Evolutionary conservation across 371 early-diverging fungal species (phyloP).

Genomic region (Mucor irregularis): DNA sequence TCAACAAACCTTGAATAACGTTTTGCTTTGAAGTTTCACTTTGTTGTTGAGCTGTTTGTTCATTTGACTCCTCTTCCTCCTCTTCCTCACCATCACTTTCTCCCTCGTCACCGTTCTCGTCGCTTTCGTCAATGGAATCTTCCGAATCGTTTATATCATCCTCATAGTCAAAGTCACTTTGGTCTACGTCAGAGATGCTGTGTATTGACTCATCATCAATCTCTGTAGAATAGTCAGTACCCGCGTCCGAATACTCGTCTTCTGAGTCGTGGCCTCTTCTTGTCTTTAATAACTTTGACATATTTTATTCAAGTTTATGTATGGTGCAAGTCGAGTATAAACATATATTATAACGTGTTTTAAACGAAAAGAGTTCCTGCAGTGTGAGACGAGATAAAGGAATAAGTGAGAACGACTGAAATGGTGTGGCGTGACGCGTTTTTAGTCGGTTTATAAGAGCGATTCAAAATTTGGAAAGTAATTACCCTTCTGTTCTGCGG

Average conservation of each 20-base stretch:
- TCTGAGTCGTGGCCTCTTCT: constrained; percentile 15
- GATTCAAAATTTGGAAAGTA: no score
- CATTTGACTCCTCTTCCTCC: background rate
- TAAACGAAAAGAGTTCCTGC: background rate
- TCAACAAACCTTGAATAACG: background rate
- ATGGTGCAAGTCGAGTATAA: background rate
- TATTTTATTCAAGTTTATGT: no score
- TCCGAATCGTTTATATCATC: background rate
- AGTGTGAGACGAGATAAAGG: no score
- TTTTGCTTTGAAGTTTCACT: background rate
- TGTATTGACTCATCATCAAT: background rate
- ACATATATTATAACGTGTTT: background rate
- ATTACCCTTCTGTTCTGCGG: no score
- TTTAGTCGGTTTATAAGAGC: no score
- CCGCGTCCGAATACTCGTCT: background rate
- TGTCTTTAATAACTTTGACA: constrained; percentile 6
- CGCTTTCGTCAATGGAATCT: background rate
- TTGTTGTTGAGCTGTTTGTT: background rate
- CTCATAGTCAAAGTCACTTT: background rate
- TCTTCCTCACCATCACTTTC: background rate
- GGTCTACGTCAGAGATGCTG: background rate
- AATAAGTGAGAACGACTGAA: no score
- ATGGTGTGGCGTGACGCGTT: no score
- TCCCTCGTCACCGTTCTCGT: background rate
- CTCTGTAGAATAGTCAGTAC: background rate